Percentiles rank a stretch among this genome's conserved stretches.
These are phyloP conservation scores for Macrolepiota dolichaula DNA, from an alignment of 768 basidiomycete species.

Conservation along the genomic window DNA sequence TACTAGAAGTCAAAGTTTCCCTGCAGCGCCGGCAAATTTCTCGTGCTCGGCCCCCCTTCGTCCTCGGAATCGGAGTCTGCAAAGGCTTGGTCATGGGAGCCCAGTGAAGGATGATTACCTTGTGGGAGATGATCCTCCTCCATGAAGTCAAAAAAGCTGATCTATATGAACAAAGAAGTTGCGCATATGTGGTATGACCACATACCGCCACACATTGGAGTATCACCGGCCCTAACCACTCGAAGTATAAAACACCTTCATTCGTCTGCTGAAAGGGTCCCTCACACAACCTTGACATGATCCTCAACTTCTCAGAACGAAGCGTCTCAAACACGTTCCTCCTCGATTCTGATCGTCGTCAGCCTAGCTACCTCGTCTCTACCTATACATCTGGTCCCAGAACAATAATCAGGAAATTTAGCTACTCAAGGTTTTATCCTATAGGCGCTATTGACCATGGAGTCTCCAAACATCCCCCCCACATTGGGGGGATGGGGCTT, in stretches of 20 bases:
- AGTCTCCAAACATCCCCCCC: background rate
- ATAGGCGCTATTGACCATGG: background rate
- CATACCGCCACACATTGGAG: no score
- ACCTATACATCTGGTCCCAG: background rate
- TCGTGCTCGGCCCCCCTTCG: background rate
- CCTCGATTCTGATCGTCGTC: background rate
- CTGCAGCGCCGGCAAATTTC: background rate
- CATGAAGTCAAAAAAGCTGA: no score
- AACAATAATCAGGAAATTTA: background rate
- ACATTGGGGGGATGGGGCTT: background rate
- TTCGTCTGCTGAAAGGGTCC: no score
- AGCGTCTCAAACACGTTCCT: background rate
- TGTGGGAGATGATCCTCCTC: background rate
- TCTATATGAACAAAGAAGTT: no score
- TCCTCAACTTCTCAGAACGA: background rate
- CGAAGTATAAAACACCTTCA: no score
- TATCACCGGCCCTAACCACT: no score
- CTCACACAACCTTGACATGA: no score
- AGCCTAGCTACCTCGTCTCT: background rate
- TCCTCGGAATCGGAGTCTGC: background rate
- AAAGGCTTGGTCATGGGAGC: background rate
- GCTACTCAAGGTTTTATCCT: background rate
- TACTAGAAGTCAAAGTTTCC: constrained; percentile 4
- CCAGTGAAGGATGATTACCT: background rate
- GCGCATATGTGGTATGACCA: no score